These are phyloP conservation scores for Talaromyces albobiverticillius DNA, from an alignment of 2,329 filamentous ascomycete genomes.

Conservation along the genomic window DNA sequence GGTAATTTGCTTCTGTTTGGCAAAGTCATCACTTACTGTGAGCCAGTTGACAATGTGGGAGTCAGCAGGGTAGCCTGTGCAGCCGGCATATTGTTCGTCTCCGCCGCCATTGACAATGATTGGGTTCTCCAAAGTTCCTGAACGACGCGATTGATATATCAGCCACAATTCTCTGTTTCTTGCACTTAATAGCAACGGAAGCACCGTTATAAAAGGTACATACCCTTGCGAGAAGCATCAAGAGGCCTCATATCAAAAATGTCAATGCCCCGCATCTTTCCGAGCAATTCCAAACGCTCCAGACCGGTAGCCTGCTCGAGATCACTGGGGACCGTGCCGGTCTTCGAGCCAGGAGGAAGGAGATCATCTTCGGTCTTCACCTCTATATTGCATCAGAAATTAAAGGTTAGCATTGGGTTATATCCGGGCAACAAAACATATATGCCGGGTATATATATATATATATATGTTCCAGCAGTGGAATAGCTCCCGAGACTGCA, in stretches of 20 bases:
- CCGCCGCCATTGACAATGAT: constrained; percentile 88
- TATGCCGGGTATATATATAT: background rate
- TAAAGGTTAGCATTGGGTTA: constrained; percentile 9
- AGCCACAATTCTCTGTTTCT: background rate
- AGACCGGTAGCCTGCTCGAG: constrained; percentile 94
- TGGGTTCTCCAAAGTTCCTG: constrained; percentile 84
- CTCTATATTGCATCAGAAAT: constrained; percentile 54
- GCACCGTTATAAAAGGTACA: constrained; percentile 28
- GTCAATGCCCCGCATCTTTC: constrained; percentile 98
- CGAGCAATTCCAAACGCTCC: constrained; percentile 96
- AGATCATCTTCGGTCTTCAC: constrained; percentile 81
- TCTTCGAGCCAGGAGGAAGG: constrained; percentile 72
- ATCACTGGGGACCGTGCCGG: constrained; percentile 87
- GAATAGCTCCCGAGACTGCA: background rate
- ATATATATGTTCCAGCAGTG: background rate
- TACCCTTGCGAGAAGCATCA: constrained; percentile 84
- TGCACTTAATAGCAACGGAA: background rate
- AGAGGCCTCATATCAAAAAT: constrained; percentile 98
- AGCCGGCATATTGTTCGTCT: constrained; percentile 94
- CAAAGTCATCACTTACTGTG: constrained; percentile 59
- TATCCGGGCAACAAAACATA: too few species aligned
- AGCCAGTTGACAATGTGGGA: constrained; percentile 91
- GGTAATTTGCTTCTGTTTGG: background rate
- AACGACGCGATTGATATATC: constrained; percentile 3
- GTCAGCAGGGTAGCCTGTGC: constrained; percentile 90